Evolutionary conservation across 805 yeast species (phyloP).

Genomic region (Ogataea ganodermae): DNA sequence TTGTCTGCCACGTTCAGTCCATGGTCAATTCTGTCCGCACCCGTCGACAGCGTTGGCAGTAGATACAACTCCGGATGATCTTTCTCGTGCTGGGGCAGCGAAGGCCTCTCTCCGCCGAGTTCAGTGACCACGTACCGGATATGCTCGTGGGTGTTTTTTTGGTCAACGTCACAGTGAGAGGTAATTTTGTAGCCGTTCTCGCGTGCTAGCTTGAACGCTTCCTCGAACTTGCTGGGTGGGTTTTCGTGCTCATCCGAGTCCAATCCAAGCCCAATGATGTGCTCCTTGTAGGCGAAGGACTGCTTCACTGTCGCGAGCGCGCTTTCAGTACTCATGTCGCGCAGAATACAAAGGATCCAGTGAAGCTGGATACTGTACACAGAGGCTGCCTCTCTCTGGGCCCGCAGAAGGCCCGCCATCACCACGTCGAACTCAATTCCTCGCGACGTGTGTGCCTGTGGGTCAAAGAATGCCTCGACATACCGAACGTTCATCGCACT

Average conservation of each 20-base stretch:
- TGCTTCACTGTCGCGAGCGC: constrained; percentile 41
- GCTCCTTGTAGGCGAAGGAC: constrained; percentile 35
- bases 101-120: constrained; percentile 20
- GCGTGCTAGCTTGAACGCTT: constrained; percentile 39
- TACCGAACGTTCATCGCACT: constrained; percentile 43
- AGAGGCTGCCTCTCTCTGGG: constrained; percentile 41
- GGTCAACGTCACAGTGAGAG: constrained; percentile 49
- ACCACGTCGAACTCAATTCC: constrained; percentile 41
- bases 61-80: constrained; percentile 27
- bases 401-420: constrained; percentile 42
- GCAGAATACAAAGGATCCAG: constrained; percentile 46
- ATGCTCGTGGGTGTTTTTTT: constrained; percentile 44
- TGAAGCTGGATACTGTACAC: constrained; percentile 41
- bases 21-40: constrained; percentile 47
- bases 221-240: constrained; percentile 44
- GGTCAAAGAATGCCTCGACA: constrained; percentile 50
- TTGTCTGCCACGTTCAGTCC: constrained; percentile 43
- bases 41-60: constrained; percentile 12
- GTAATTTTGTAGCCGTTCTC: constrained; percentile 40
- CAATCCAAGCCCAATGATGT: constrained; percentile 46
- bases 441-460: constrained; percentile 49
- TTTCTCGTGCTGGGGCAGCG: constrained; percentile 34
- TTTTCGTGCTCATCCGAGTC: constrained; percentile 47
- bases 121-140: constrained; percentile 30
- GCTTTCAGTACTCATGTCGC: constrained; percentile 44